phyloP scores from a whole-genome alignment of 139 green algal species.

The Desmodesmus armatus region DNA sequence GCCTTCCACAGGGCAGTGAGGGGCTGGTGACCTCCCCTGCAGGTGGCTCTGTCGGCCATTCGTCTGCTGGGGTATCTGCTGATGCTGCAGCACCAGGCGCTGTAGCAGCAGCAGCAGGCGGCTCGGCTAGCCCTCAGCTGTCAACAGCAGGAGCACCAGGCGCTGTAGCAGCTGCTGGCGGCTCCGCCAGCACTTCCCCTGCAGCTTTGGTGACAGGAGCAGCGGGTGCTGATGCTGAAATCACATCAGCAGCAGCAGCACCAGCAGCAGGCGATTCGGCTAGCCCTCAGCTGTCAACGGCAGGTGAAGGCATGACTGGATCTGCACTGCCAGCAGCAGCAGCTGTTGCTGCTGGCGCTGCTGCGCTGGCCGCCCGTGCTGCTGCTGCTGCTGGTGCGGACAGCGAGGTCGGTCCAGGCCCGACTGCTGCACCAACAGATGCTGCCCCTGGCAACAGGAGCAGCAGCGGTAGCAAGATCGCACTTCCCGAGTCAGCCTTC shows the following conservation, averaged over 20 bases:
- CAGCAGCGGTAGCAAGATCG: no score
- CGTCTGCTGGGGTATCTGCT: not conserved
- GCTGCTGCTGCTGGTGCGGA: no score
- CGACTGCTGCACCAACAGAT: no score
- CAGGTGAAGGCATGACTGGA: not conserved
- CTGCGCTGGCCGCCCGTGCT: no score
- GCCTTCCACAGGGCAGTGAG: not conserved
- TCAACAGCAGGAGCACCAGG: not conserved
- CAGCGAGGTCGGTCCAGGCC: no score
- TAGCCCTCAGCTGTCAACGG: not conserved
- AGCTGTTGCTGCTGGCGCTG: not conserved
- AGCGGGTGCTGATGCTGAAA: not conserved
- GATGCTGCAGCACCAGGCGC: not conserved
- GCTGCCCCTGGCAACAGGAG: no score
- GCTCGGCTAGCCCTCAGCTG: not conserved
- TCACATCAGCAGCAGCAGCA: not conserved
- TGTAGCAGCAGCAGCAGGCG: not conserved
- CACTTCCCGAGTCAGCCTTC: no score
- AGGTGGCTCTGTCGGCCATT: not conserved
- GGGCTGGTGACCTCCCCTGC: not conserved
- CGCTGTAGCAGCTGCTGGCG: no score
- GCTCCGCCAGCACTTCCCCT: no score
- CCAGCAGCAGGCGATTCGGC: not conserved
- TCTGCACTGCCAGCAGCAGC: slow-evolving; percentile 16
- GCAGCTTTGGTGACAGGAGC: not conserved